Base-by-base conservation (phyloP, 108 stramenopile genomes). In the Conticribra weissflogii region DNA sequence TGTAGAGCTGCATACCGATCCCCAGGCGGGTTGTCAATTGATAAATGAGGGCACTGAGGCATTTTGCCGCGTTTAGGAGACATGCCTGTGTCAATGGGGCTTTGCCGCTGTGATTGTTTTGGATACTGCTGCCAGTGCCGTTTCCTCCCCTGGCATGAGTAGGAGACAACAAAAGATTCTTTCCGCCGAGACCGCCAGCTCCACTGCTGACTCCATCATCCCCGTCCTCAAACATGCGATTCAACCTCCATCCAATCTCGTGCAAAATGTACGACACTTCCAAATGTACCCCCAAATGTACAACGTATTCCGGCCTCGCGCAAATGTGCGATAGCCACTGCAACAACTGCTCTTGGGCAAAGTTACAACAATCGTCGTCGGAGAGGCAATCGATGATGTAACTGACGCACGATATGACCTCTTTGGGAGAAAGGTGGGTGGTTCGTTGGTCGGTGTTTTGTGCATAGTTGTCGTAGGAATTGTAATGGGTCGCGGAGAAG, bases 281-380 rank as follows among this genome's bases (percentile, higher is more conserved):
- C 24, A 54, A 12, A 19, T 61, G 29, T n/a, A 82, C 25, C 28
- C 75, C 76, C 54, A 89, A 65, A 24, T 65, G 52, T 41, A 78
- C 83, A 28, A 94, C 76, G 56, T 88, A 91, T 16, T 85, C 85
- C 23, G 74, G 62, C 27, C 80, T 52, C 1, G 84, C 84, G 59
- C 89, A 91, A 16, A 94, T 63, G n/a, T 76, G 74, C 16, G 30
- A 41, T 28, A 94, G 53, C 86, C 82, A 85, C 14, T 83, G 60
- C 24, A 91, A 54, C 70, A 94, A 54, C 34, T 89, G 70, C 1
- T 58, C 17, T 33, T 86, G 83, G 15, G 75, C 83, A 27, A 71
- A 34, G 5, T 69, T 56, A 28, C 65, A 4, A 4, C 75, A 73
- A 19, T 85, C 77, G 1, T 81, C 84, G 32, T 86, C 76, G 30